Evolutionary conservation across 495 filamentous ascomycete genomes (phyloP).

Genomic region (Lentithecium fluviatile): DNA sequence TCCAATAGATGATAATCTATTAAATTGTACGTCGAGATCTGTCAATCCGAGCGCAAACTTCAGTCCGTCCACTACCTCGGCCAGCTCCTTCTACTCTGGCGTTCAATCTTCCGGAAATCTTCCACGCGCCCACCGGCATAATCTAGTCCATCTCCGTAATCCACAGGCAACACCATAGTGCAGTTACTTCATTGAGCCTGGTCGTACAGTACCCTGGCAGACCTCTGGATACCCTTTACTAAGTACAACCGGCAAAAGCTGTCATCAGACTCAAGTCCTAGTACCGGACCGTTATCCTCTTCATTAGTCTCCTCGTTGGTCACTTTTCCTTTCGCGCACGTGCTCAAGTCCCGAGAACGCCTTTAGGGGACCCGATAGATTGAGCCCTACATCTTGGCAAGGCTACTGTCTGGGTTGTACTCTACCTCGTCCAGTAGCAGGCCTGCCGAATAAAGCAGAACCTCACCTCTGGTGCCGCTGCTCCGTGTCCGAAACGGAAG

Average conservation of each 20-base stretch:
- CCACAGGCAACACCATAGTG: constrained; percentile 4
- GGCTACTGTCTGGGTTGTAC: not conserved
- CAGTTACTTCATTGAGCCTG: not conserved
- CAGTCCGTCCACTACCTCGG: constrained; percentile 2
- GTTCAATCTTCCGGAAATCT: constrained; percentile 16
- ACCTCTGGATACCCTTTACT: no score
- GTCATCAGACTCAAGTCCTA: no score
- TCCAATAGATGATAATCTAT: constrained; percentile 30
- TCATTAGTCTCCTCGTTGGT: constrained; percentile 10
- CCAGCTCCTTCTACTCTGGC: constrained; percentile 7
- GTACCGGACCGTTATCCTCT: constrained; percentile 10
- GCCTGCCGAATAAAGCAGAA: constrained; percentile 1
- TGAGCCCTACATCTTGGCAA: constrained; percentile 16
- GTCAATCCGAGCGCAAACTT: constrained; percentile 4
- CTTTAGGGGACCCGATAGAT: constrained; percentile 4
- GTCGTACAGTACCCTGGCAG: no score
- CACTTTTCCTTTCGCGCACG: constrained; percentile 19
- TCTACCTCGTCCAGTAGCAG: constrained; percentile 6
- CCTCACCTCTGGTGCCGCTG: constrained; percentile 12
- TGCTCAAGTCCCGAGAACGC: constrained; percentile 4
- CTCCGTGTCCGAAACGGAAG: constrained; percentile 22
- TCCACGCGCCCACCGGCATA: constrained; percentile 30
- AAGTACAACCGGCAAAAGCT: no score
- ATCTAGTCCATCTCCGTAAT: constrained; percentile 1
- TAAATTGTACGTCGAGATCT: constrained; percentile 14